phyloP scores from a whole-genome alignment of 768 basidiomycete genomes.

The Phanerodontia chrysosporium region DNA sequence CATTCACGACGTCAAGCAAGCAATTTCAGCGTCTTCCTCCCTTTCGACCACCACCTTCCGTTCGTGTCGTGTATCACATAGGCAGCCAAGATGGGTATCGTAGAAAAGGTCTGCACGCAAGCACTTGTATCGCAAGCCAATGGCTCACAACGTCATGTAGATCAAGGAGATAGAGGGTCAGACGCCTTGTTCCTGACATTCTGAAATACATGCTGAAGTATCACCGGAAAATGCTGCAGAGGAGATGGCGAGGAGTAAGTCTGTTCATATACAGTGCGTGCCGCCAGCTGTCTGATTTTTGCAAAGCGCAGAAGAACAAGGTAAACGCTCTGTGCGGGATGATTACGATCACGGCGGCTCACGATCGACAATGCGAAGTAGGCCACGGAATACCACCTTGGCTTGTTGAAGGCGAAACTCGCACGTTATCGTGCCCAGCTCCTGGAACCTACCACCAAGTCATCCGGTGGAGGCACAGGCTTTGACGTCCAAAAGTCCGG shows the following conservation, averaged over 20 bases:
- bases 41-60: neutral
- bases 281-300: neutral
- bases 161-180: conserved; percentile 95
- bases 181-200: conserved; percentile 21
- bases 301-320: conserved; percentile 91
- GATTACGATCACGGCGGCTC: neutral
- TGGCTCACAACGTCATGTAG: conserved; percentile 38
- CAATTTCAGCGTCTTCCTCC: neutral
- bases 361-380: conserved; percentile 26
- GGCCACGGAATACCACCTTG: conserved; percentile 94
- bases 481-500: conserved; percentile 88
- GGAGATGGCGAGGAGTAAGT: conserved; percentile 96
- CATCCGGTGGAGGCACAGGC: conserved; percentile 70
- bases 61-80: neutral
- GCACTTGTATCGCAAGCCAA: too few species aligned
- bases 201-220: neutral
- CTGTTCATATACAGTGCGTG: neutral
- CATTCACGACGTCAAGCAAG: neutral
- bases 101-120: conserved; percentile 69
- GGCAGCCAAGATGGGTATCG: conserved; percentile 76
- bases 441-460: conserved; percentile 85
- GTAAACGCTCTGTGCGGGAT: conserved; percentile 30
- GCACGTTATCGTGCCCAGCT: conserved; percentile 93
- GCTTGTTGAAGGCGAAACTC: conserved; percentile 89
- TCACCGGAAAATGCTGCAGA: conserved; percentile 45